These are phyloP conservation scores for Vigna nakashimae DNA, from an alignment of 306 rosid species.

Conservation along the genomic window DNA sequence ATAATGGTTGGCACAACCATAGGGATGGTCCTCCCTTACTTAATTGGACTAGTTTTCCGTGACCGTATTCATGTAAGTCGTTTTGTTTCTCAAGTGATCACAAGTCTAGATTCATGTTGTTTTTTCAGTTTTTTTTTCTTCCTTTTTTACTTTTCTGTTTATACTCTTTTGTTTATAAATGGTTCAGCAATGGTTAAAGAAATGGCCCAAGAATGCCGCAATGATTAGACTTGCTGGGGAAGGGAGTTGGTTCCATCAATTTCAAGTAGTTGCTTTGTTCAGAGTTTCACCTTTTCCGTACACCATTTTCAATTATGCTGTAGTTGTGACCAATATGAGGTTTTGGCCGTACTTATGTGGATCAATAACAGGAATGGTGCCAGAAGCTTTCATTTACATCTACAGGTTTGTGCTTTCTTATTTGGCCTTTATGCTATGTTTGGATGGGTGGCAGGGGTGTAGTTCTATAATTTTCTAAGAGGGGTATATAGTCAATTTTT, in stretches of 20 bases:
- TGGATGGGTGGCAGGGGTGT: background rate
- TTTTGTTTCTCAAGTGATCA: conserved; percentile 21
- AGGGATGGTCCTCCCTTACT: conserved; percentile 97
- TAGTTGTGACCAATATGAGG: conserved; percentile 89
- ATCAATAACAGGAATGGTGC: conserved; percentile 95
- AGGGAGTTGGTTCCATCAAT: conserved; percentile 93
- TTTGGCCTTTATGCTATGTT: conserved; percentile 20
- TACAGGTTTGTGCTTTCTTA: conserved; percentile 66
- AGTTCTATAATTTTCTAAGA: background rate
- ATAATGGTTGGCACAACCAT: conserved; percentile 97
- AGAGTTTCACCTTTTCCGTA: conserved; percentile 97
- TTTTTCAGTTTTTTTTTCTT: background rate
- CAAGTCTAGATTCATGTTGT: background rate
- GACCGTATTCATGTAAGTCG: conserved; percentile 88
- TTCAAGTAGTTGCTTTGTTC: conserved; percentile 87
- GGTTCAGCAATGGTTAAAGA: conserved; percentile 90
- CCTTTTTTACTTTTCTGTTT: background rate
- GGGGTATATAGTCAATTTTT: background rate
- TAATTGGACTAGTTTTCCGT: conserved; percentile 81
- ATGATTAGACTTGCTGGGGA: conserved; percentile 93
- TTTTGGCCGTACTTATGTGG: conserved; percentile 98
- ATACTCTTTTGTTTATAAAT: conserved; percentile 31
- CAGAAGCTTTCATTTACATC: conserved; percentile 95
- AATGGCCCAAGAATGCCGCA: conserved; percentile 91
- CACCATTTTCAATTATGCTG: conserved; percentile 95